Base-by-base conservation (phyloP, 495 filamentous ascomycete species). In the Podospora appendiculata region DNA sequence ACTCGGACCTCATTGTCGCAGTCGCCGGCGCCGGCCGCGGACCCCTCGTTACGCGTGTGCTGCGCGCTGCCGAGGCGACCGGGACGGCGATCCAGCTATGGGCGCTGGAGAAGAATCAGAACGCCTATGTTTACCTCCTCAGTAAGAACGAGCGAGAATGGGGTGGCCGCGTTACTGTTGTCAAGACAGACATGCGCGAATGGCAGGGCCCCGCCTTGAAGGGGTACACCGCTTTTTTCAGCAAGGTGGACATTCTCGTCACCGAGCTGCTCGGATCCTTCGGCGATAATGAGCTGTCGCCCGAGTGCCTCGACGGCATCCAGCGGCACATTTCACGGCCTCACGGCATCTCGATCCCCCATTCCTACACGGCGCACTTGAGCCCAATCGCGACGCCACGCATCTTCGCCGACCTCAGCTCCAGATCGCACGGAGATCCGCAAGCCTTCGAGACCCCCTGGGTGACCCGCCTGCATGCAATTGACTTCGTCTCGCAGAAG, bases 51-150 rank as follows among this genome's bases (percentile, higher is more conserved):
- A 89, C 89, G 0, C 80, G 92, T 39, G 90, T 88, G 0, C 69
- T 97, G 19, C 79, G 79, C 46, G 93, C 93, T 19, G 90, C 88
- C 64, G 73, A 82, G 35, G 68, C 69, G n/a, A 84, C 89, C 9
- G 83, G 85, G 9, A 85, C 95, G 4, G 68, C 79, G 8, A 85
- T 99, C 49, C 84, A 88, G 42, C 72, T 95, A 16, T 95, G 89
- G 84, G 94, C 88, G 0, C 79, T 99, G 4, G 93, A 99, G 71
- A 99, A 99, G 78, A 99, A 99, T 60, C 92, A 89, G 1, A 96
- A 97, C 67, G 93, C 93, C 4, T 96, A 89, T 61, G 90, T 99
- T 41, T 80, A 96, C 50, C 79, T 99, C 13, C 83, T 95, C 45
- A 76, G 85, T 14, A 87, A 93, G 55, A 99, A 99, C 61, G 78